These are phyloP conservation scores for Protomyces gravidus DNA, from an alignment of 1,139 yeast species.

Conservation along the genomic window DNA sequence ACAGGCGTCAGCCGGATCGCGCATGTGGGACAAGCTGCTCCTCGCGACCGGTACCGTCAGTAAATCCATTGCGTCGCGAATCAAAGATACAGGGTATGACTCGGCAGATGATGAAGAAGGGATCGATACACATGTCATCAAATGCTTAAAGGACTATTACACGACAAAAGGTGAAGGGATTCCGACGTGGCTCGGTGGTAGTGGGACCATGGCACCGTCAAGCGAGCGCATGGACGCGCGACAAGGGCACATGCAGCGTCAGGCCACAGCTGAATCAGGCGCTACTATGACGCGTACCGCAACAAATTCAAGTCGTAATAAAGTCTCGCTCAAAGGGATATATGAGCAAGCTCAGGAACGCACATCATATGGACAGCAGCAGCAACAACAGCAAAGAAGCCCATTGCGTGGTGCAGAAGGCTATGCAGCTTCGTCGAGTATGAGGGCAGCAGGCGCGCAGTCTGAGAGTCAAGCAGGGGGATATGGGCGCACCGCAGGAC, in stretches of 20 bases:
- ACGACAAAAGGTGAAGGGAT: slow-evolving; percentile 18
- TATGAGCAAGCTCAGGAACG: slow-evolving; percentile 28
- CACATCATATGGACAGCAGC: neutral
- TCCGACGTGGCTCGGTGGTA: slow-evolving; percentile 22
- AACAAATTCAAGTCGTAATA: neutral
- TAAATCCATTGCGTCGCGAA: slow-evolving; percentile 12
- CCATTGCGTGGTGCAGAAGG: neutral
- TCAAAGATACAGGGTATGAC: slow-evolving; percentile 23
- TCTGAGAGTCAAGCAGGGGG: neutral
- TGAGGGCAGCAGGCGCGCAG: too few relatives aligned
- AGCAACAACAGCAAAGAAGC: neutral
- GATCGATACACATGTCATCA: slow-evolving; percentile 25
- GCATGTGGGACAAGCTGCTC: slow-evolving; percentile 24
- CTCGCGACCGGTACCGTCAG: slow-evolving; percentile 18
- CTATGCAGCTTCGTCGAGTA: neutral
- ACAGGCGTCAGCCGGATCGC: slow-evolving; percentile 21
- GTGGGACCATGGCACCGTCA: neutral
- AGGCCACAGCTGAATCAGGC: neutral
- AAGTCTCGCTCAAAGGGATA: slow-evolving; percentile 18
- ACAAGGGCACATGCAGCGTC: neutral
- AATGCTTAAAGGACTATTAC: slow-evolving; percentile 22
- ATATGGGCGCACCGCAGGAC: neutral
- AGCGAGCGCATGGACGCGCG: neutral
- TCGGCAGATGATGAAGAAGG: slow-evolving; percentile 24
- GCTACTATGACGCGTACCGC: neutral